These are phyloP conservation scores for Oryza meyeriana DNA, from an alignment of 176 grass and related monocot species.

Conservation along the genomic window DNA sequence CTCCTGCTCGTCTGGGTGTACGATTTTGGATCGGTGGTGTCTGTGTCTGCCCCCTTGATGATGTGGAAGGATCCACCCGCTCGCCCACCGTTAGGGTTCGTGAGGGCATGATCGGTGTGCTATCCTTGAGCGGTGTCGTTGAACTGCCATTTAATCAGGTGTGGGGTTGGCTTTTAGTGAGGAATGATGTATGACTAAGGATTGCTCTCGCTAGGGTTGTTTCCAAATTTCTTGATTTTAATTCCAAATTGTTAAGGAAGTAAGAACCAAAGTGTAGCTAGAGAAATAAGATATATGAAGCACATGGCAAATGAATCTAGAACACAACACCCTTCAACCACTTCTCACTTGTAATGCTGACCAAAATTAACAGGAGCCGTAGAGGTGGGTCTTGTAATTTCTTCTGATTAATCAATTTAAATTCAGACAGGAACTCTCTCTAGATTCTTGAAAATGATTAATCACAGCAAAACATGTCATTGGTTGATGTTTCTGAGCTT, in stretches of 20 bases:
- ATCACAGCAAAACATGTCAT: neutral
- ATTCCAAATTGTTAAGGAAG: neutral
- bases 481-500: neutral
- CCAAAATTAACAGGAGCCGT: neutral
- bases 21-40: conserved; percentile 1
- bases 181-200: neutral
- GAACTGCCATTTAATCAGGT: neutral
- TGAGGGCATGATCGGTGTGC: neutral
- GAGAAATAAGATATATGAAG: neutral
- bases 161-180: neutral
- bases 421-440: neutral
- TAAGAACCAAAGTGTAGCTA: neutral
- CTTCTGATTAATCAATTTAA: neutral
- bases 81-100: neutral
- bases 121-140: accelerated
- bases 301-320: neutral
- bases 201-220: conserved; percentile 10
- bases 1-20: neutral
- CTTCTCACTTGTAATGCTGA: neutral
- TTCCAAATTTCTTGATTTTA: neutral
- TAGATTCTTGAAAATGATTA: neutral
- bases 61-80: neutral
- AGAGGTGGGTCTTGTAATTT: neutral
- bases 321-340: neutral
- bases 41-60: neutral